Percentiles rank a stretch among this genome's conserved stretches.
These are phyloP conservation scores for Brasilioporus rufonigricans DNA, from an alignment of 768 basidiomycete species.

Conservation along the genomic window DNA sequence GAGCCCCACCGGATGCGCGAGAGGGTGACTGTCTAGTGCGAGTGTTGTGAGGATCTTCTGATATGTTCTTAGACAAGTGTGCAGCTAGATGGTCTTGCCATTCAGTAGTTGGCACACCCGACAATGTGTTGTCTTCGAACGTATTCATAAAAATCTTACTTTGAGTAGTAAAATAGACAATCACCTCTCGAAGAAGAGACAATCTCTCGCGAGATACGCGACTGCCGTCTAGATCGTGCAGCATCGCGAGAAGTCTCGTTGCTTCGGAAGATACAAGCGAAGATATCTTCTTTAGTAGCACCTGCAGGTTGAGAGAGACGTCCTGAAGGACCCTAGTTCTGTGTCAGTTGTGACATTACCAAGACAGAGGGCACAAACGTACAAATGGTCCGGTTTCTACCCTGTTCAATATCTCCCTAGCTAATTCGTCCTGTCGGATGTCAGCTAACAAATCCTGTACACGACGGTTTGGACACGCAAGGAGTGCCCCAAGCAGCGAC, in stretches of 20 bases:
- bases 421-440: constrained; percentile 68
- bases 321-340: constrained; percentile 65
- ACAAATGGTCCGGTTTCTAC: constrained; percentile 84
- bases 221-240: constrained; percentile 66
- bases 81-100: constrained; percentile 76
- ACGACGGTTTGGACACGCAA: constrained; percentile 66
- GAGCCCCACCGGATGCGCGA: constrained; percentile 33
- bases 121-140: constrained; percentile 51
- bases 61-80: constrained; percentile 40
- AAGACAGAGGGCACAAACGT: constrained; percentile 20
- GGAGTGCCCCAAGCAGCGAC: constrained; percentile 78
- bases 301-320: constrained; percentile 56
- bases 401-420: constrained; percentile 70
- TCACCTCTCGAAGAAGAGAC: constrained; percentile 69
- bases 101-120: constrained; percentile 65
- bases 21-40: constrained; percentile 17
- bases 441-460: constrained; percentile 63
- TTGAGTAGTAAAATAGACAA: background rate
- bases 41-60: constrained; percentile 7
- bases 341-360: constrained; percentile 4
- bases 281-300: constrained; percentile 75
- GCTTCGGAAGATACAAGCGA: constrained; percentile 67
- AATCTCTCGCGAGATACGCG: constrained; percentile 73
- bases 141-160: constrained; percentile 5
- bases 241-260: constrained; percentile 53